phyloP scores from a whole-genome alignment of 306 rosid species.

The Quillaja saponaria region DNA sequence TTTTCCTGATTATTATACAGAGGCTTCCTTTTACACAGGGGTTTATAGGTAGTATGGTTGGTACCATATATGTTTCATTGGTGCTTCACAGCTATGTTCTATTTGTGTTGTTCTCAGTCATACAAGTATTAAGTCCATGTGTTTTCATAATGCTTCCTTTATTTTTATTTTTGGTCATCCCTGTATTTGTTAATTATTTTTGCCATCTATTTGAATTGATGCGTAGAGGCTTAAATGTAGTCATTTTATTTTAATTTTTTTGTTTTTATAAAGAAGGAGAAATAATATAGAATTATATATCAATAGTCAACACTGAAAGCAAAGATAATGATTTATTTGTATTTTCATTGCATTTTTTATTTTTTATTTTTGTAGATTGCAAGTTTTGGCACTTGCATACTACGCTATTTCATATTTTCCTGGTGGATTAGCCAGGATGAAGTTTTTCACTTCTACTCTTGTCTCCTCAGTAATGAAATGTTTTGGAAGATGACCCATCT shows the following conservation, averaged over 20 bases:
- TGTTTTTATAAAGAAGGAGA: background rate
- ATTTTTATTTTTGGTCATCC: conserved; percentile 8
- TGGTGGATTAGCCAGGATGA: conserved; percentile 89
- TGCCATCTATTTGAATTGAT: conserved; percentile 29
- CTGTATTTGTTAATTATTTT: conserved; percentile 13
- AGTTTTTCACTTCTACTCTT: conserved; percentile 69
- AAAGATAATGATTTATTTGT: background rate
- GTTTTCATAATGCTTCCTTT: conserved; percentile 15
- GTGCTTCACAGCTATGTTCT: conserved; percentile 87
- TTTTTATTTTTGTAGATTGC: conserved; percentile 2
- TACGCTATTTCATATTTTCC: conserved; percentile 90
- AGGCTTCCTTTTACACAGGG: conserved; percentile 86
- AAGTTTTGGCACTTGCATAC: conserved; percentile 86
- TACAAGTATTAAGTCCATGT: conserved; percentile 63
- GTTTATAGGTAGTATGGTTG: conserved; percentile 79
- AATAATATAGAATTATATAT: background rate
- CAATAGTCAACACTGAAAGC: background rate
- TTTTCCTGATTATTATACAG: conserved; percentile 46
- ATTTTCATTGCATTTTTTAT: too few species aligned
- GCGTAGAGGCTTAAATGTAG: conserved; percentile 5
- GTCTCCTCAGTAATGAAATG: conserved; percentile 66
- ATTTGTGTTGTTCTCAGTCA: conserved; percentile 80
- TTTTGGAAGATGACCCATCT: conserved; percentile 77
- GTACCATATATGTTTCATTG: conserved; percentile 92
- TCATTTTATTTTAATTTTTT: conserved; percentile 4